phyloP scores from a whole-genome alignment of 345 rosid species.

The Ricinus communis region DNA sequence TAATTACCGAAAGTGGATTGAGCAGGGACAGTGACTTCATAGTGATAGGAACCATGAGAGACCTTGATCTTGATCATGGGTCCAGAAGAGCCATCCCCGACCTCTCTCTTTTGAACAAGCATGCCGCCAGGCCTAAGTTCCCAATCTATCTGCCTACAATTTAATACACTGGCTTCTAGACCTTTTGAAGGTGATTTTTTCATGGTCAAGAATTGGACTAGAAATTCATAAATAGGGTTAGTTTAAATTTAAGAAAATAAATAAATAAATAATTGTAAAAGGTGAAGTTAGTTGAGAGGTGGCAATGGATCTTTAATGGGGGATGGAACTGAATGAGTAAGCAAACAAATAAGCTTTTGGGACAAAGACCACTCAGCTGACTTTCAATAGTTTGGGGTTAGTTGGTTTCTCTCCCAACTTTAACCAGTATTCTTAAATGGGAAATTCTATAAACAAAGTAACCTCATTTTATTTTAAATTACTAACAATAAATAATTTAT shows the following conservation, averaged over 20 bases:
- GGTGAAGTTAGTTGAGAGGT: slow-evolving; percentile 26
- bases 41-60: slow-evolving; percentile 40
- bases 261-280: not conserved
- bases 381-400: not conserved
- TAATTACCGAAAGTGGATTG: slow-evolving; percentile 47
- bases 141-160: slow-evolving; percentile 42
- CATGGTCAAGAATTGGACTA: slow-evolving; percentile 22
- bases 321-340: not conserved
- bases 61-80: slow-evolving; percentile 46
- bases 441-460: too few relatives aligned
- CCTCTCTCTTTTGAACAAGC: slow-evolving; percentile 54
- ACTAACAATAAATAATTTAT: too few relatives aligned
- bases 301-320: not conserved
- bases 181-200: slow-evolving; percentile 34
- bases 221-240: not conserved
- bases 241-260: too few relatives aligned
- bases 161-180: slow-evolving; percentile 12
- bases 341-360: not conserved
- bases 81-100: slow-evolving; percentile 28
- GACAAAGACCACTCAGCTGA: not conserved
- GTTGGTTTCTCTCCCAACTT: too few relatives aligned
- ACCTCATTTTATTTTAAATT: too few relatives aligned
- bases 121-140: slow-evolving; percentile 55
- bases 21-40: slow-evolving; percentile 36
- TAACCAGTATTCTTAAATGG: too few relatives aligned